Evolutionary conservation across 2,329 filamentous ascomycete species (phyloP), one percentile per base, ranked within the genome.

Genomic region (Xylaria hypoxylon): DNA sequence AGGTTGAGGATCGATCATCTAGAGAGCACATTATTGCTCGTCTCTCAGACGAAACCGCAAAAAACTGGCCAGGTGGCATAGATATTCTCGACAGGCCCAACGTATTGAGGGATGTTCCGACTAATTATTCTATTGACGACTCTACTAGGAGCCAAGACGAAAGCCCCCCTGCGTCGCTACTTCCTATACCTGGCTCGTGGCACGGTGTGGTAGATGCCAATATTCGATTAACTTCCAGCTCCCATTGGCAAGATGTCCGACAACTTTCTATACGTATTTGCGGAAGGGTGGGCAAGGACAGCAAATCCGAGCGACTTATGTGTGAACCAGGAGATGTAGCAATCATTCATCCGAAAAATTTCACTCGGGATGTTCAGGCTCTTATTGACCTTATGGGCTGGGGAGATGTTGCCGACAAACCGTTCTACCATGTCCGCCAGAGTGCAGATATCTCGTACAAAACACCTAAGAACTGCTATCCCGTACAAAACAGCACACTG

Each of bases 241-340:
- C 83, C 1, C 96, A 99, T 80, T 97, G 93, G 90, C 96, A 99
- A 81, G 96, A 99, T 80, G 95, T 98, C 50, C 91, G 96, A 0
- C 87, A 92, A 59, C 79, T 97, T n/a, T 85, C 83, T 1, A 83
- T 98, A 15, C 83, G 81, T 8, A 72, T 88, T 77, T 11, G 40
- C 56, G 66, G 62, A 24, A 38, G 51, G 44, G 45, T 42, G 47
- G n/a, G 28, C 62, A n/a, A 69, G 10, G 60, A 68, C 19, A 24
- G 73, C 2, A 68, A 71, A 1, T 58, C 78, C 83, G 13, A 72
- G 79, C 2, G 76, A 74, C 51, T 70, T 75, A 2, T 78, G 80
- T 76, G 81, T 77, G 51, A 90, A 0, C 94, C 96, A 0, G 94
- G 95, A 5, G 92, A 97, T 72, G 90, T 92, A 26, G 81, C 97